Base-by-base conservation (phyloP, 2,329 filamentous ascomycete genomes). In the Apiospora koreana region DNA sequence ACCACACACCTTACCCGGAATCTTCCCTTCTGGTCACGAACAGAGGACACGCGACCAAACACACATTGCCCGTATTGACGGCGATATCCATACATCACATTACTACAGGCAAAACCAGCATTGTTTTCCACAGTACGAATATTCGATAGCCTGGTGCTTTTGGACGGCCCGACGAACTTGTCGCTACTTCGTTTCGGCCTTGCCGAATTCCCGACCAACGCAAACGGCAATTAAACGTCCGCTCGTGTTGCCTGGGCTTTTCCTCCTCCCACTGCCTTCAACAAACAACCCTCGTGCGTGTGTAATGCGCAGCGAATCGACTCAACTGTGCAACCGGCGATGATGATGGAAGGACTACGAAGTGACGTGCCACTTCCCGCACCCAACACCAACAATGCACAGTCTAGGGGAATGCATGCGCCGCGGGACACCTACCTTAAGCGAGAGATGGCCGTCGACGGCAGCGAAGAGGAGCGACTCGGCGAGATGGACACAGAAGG, bases 401-500 rank as follows among this genome's bases (percentile, higher is more conserved):
- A 75, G 38, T 71, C 74, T 28, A 73, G 74, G 42, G 73, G 69
- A 43, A 70, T 74, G 67, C 74, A 76, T 43, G 74, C 76, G 67
- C 70, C 76, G 35, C 74, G 76, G 69, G 76, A 76, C 65, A 31
- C 73, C 38, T 79, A 79, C 70, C 50, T 76, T 38, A 73, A 77
- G 67, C 74, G 75, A 68, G 75, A 78, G 0, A 73, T 76, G 65
- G 69, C 77, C 4, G 69, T 76, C 58, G 73, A 78, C 65, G 72
- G 73, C 31, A 69, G 72, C 50, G 68, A 73, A n/a, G 77, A 78
- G 18, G 76, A 76, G 25, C 21, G 65, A 31, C 45, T 48, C n/a
- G 43, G 31, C 31, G 66, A 58, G 2, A 65, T 58, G 72, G 77
- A 80, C 48, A 58, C 83, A 43, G 81, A 82, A 50, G 80, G 79